Base-by-base conservation (phyloP, 345 rosid genomes). In the Barbarea vulgaris region DNA sequence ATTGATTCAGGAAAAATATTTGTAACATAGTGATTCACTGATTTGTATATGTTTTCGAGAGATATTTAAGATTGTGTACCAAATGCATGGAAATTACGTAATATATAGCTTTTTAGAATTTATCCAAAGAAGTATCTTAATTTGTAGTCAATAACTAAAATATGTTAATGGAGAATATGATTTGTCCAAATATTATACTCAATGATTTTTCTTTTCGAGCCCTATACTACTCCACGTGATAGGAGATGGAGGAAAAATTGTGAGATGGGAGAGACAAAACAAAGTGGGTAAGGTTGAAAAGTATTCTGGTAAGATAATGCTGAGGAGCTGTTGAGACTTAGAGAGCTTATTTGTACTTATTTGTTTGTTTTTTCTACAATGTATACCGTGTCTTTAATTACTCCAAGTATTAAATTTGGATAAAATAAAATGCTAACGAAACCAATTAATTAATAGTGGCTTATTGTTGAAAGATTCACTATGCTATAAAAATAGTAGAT, bases 271-370 rank as follows among this genome's bases (percentile, higher is more conserved):
- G 59, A 55, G 76, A 71, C 81, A 71, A 71, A 77, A 64, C 67
- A 58, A 64, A 77, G 76, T 77, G 67, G 80, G 80, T 46, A 77
- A 77, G 61, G 66, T 70, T 72, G 66, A 3, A 34, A 76, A 37
- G 57, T 60, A 69, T 70, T 52, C 13, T 76, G 61, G 67, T 64
- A 48, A 77, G 54, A 56, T 42, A 63, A 27, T 74, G 59, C 22
- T 18, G 12, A 51, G 69, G 70, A 61, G 63, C 39, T 63, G 71
- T 50, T 69, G 50, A 17, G 61, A 42, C 47, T 41, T 61, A 1
- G 44, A 42, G 58, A 63, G 9, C 33, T 61, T 64, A 44, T 60
- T 67, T 62, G 64, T 51, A 56, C 4, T 62, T 33, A 13, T 53
- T 52, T 69, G 69, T 59, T 51, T 51, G 74, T 76, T 28, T 76